Conservation (phyloP, 2,329 filamentous ascomycete genomes). For the Dothidotthia symphoricarpi region DNA sequence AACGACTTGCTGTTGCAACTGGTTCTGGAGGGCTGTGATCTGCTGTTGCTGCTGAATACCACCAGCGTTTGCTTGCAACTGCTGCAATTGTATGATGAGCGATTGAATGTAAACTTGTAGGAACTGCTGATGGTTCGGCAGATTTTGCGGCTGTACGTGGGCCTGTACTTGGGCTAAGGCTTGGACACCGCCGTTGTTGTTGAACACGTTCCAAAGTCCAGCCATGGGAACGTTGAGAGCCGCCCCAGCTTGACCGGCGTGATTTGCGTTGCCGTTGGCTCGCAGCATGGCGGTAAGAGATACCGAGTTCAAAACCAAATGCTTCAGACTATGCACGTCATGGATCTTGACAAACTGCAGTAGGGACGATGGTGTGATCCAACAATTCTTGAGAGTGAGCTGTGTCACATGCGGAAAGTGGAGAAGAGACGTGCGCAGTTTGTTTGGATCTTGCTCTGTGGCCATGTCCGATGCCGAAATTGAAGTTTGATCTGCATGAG, state of each 20-base stretch:
- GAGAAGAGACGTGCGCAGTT: slow-evolving; percentile 41
- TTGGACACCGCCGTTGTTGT: slow-evolving; percentile 13
- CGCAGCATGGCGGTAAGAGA: slow-evolving; percentile 53
- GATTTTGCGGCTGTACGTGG: slow-evolving; percentile 1
- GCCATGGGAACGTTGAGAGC: slow-evolving; percentile 1
- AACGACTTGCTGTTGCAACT: slow-evolving; percentile 17
- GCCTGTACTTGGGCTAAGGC: slow-evolving; percentile 1
- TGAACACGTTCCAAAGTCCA: slow-evolving; percentile 5
- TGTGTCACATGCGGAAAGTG: slow-evolving; percentile 57
- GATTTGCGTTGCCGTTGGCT: slow-evolving; percentile 7
- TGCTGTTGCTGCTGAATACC: slow-evolving; percentile 17
- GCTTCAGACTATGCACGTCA: slow-evolving; percentile 49
- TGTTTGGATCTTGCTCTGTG: slow-evolving; percentile 10
- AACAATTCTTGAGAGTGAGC: slow-evolving; percentile 67
- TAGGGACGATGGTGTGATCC: slow-evolving; percentile 61
- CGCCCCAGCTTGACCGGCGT: slow-evolving; percentile 2
- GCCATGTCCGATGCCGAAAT: slow-evolving; percentile 6
- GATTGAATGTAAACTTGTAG: slow-evolving; percentile 19
- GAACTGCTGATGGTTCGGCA: slow-evolving; percentile 13
- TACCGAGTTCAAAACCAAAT: slow-evolving; percentile 61
- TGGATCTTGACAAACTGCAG: slow-evolving; percentile 53
- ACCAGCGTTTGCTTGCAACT: slow-evolving; percentile 16
- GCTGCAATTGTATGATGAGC: slow-evolving; percentile 21
- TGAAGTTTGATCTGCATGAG: slow-evolving; percentile 4
- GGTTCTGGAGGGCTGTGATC: slow-evolving; percentile 11